Evolutionary conservation across 2,329 filamentous ascomycete genomes (phyloP), one percentile per base, ranked within the genome.

Genomic region (Lasiodiplodia sp.): DNA sequence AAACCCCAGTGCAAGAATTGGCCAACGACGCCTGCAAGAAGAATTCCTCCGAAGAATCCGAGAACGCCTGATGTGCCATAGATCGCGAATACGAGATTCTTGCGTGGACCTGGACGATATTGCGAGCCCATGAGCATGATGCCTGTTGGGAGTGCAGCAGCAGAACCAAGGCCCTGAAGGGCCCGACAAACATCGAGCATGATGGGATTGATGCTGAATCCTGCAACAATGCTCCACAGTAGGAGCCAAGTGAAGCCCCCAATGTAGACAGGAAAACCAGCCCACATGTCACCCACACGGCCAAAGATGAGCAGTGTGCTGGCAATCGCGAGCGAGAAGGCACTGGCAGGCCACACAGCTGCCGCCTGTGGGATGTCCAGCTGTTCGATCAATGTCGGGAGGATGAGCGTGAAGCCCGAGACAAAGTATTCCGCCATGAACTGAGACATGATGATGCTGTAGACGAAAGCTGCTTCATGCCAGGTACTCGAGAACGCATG

Each of bases 351-450:
- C 85, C 85, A 86, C 56, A 85, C 85, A 1, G 81, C 80, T 7
- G 90, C 88, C 51, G 89, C 87, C 57, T 89, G 85, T 0, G 91
- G 87, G 51, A 96, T 93, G 47, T 38, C 10, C 4, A 96, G 84
- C 1, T 87, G 84, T 12, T 78, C 75, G 12, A 88, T 82, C 3
- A 96, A 77, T 0, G 87, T 87, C 0, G 92, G 92, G 0, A 94
- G 79, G 34, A 95, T 79, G 69, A 89, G 81, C 68, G 85, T 88
- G 74, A 94, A 96, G 34, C 93, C 92, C 57, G 89, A 91, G 62
- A 95, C 86, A 75, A 91, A 91, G 78, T 90, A 94, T 80, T 94
- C 92, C 55, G 64, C 12, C 12, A 55, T 12, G 18, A 12, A 44
- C 18, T 44, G 40, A 12, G 40, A 44, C 40, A 44, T 44, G 3